phyloP scores from a whole-genome alignment of 768 basidiomycete species.

The Cystoderma amianthinum region DNA sequence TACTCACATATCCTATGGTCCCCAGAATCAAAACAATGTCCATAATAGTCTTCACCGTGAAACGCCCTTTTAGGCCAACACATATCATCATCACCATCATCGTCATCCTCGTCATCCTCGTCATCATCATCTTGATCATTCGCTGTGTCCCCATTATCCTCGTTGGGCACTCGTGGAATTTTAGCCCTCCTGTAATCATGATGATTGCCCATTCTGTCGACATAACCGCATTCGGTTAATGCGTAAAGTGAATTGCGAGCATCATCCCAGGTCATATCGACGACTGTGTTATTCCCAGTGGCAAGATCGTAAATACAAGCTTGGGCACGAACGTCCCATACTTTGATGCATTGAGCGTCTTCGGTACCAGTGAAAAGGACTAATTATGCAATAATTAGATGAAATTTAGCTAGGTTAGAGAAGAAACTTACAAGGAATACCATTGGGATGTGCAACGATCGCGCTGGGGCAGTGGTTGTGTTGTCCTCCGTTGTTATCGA shows the following conservation, averaged over 20 bases:
- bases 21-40: slow-evolving; percentile 26
- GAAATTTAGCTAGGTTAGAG: neutral
- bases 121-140: no score
- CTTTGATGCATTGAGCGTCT: slow-evolving; percentile 21
- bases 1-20: slow-evolving; percentile 25
- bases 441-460: no score
- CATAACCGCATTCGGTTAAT: slow-evolving; percentile 22
- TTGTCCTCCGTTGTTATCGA: no score
- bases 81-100: slow-evolving; percentile 9
- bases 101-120: slow-evolving; percentile 3
- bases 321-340: slow-evolving; percentile 34
- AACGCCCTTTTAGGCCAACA: slow-evolving; percentile 21
- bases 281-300: slow-evolving; percentile 35
- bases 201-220: slow-evolving; percentile 13
- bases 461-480: no score
- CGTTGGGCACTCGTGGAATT: slow-evolving; percentile 1
- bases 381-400: slow-evolving; percentile 5
- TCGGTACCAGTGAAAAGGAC: slow-evolving; percentile 22
- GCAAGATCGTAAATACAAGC: slow-evolving; percentile 30
- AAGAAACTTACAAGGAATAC: slow-evolving; percentile 22
- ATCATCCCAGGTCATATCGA: slow-evolving; percentile 24
- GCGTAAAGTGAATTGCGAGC: slow-evolving; percentile 22
- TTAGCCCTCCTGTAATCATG: slow-evolving; percentile 11
- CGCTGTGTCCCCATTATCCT: no score
- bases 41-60: slow-evolving; percentile 20